Evolutionary conservation across 192 early-diverging fungal genomes (phyloP).

Genomic region (Umbelopsis vinacea): DNA sequence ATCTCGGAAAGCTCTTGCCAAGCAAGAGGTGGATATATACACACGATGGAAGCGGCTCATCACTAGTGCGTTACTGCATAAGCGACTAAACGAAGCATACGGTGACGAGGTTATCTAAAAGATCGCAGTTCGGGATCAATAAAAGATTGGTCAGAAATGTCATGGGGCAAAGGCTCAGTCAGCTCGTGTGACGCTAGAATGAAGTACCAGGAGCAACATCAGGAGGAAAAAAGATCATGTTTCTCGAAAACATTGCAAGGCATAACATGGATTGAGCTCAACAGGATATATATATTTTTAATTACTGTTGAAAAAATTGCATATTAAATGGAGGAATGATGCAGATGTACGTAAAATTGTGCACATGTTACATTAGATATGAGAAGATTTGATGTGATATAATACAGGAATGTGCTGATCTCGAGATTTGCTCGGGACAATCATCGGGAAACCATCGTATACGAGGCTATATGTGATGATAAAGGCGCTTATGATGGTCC

Average conservation of each 20-base stretch:
- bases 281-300: no score
- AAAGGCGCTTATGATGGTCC: constrained; percentile 10
- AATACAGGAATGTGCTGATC: neutral
- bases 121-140: no score
- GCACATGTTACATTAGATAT: neutral
- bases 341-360: neutral
- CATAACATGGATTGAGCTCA: no score
- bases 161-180: no score
- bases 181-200: no score
- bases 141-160: no score
- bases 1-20: constrained; percentile 30
- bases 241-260: no score
- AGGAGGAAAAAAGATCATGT: no score
- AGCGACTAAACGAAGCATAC: constrained; percentile 63
- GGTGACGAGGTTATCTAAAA: constrained; percentile 17
- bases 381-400: neutral
- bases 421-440: neutral
- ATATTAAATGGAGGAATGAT: neutral
- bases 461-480: neutral
- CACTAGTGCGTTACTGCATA: constrained; percentile 49
- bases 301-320: neutral
- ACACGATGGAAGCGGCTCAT: constrained; percentile 63
- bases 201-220: no score
- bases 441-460: neutral
- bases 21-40: constrained; percentile 49